Evolutionary conservation across 345 rosid genomes (phyloP).

Genomic region (Populus davidiana): DNA sequence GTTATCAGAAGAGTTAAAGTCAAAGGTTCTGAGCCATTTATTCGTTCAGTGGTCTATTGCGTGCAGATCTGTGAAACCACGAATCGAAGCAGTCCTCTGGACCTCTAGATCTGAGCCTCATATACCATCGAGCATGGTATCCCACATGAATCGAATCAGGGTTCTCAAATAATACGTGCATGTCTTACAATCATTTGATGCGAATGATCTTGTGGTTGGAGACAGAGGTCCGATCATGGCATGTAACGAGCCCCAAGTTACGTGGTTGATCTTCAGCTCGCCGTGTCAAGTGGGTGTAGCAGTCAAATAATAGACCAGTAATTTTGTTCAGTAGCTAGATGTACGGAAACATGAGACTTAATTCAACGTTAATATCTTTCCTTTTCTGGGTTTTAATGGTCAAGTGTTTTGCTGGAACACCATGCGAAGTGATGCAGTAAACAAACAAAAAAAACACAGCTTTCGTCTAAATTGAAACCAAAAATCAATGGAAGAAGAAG

Average conservation of each 20-base stretch:
- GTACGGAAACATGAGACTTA: background rate
- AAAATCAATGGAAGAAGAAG: background rate
- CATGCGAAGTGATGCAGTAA: background rate
- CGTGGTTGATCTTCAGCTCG: background rate
- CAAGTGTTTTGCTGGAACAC: background rate
- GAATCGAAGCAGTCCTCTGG: too few species aligned
- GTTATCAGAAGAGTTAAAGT: too few species aligned
- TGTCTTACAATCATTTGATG: too few species aligned
- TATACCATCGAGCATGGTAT: too few species aligned
- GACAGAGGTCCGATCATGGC: background rate
- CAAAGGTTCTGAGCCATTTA: too few species aligned
- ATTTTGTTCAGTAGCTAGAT: background rate
- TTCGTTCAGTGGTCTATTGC: too few species aligned
- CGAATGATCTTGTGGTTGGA: background rate
- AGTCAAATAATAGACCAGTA: background rate
- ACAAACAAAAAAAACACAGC: background rate
- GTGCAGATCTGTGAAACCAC: too few species aligned
- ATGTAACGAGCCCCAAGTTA: too few species aligned
- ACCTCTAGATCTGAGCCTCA: too few species aligned
- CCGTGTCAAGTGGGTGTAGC: background rate
- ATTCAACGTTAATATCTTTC: background rate
- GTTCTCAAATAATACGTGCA: too few species aligned
- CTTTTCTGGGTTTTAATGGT: background rate
- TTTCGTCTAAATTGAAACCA: background rate
- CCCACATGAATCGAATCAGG: too few species aligned